Base-by-base conservation (phyloP, 345 rosid genomes). In the Populus ilicifolia region DNA sequence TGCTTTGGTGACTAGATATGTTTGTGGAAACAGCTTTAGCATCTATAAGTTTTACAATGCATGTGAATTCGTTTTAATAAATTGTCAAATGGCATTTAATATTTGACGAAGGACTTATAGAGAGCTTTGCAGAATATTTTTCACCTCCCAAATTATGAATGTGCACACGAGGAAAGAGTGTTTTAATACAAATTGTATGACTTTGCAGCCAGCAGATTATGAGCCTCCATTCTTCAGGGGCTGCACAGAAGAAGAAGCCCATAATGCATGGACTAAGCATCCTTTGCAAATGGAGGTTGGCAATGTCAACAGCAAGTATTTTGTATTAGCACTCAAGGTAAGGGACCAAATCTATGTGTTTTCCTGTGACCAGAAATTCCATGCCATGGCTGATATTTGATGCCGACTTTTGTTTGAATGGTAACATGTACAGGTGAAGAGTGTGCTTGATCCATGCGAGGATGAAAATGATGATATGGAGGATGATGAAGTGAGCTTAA, bases 201-300 rank as follows among this genome's bases (percentile, higher is more conserved):
- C 74, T 77, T 69, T 73, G 80, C 90, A 96, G 98, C 99, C 98
- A 70, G 80, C 87, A 63, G 98, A 91, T 80, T 96, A 93, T 39
- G 98, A 96, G 82, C 99, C 98, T 79, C 99, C 98, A 59, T 96
- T 92, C 89, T 96, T 96, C 86, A 88, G 91, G 84, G 80, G 93
- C 74, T 92, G 98, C 77, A 79, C 88, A 23, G 97, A 90, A 77
- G 94, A 90, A 67, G 99, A 94, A 88, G 92, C 90, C 79, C 90
- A 87, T 77, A 85, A 88, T 83, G 77, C 86, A 61, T 96, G 99
- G 99, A 89, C 86, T 54, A 92, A 91, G 89, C 85, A 78, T 86
- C 98, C 99, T 85, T 82, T 96, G 79, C 89, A 88, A 76, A 93
- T 96, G 99, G 93, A 93, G 84, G 90, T 96, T 84, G 98, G 99